Conservation (phyloP, 768 basidiomycete species). For the Termitomyces sp. region DNA sequence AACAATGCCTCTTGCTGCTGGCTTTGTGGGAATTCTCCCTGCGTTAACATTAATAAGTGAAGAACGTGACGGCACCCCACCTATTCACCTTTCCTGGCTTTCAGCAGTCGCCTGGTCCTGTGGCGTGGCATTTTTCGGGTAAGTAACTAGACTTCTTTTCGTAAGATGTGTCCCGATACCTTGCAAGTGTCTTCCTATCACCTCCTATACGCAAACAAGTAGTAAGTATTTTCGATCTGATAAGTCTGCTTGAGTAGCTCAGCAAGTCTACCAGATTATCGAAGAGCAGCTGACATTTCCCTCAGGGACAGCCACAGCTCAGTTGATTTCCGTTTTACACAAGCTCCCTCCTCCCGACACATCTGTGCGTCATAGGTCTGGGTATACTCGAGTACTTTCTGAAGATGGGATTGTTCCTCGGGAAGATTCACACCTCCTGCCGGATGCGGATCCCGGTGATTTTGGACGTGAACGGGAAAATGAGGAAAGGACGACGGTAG, state of each 20-base stretch:
- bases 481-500: conserved; percentile 42
- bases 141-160: conserved; percentile 1
- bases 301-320: conserved; percentile 94
- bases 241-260: conserved; percentile 5
- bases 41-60: conserved; percentile 77
- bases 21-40: conserved; percentile 90
- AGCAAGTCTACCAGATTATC: conserved; percentile 55
- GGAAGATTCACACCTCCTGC: conserved; percentile 7
- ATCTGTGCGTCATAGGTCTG: conserved; percentile 45
- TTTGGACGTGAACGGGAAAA: conserved; percentile 27
- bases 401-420: conserved; percentile 25
- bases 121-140: conserved; percentile 93
- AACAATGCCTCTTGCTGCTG: conserved; percentile 79
- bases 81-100: conserved; percentile 70
- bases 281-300: conserved; percentile 94
- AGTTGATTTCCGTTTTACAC: conserved; percentile 89
- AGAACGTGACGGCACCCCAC: conserved; percentile 68
- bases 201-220: conserved; percentile 94
- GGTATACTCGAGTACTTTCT: conserved; percentile 43
- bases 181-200: conserved; percentile 82
- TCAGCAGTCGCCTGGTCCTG: conserved; percentile 82
- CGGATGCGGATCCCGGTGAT: conserved; percentile 16
- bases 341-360: conserved; percentile 63
- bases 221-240: conserved; percentile 28
- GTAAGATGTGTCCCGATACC: background rate